Conservation (phyloP, 2,329 filamentous ascomycete species). For the Diaporthe nobilis region DNA sequence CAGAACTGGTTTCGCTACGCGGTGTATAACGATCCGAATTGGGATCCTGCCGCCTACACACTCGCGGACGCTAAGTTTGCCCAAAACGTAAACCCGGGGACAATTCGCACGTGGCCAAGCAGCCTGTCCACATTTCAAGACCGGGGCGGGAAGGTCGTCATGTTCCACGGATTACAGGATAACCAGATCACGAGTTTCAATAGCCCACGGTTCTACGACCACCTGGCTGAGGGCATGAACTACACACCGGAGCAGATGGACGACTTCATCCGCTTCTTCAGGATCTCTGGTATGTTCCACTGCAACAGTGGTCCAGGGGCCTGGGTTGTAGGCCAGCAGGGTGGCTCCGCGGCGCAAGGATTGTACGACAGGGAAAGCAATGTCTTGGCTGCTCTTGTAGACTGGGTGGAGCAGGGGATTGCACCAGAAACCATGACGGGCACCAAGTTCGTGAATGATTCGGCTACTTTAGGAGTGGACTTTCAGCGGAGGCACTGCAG, state of each 20-base stretch:
- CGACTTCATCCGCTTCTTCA: conserved; percentile 65
- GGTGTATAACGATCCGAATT: conserved; percentile 57
- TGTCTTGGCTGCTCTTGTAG: conserved; percentile 59
- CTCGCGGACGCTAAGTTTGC: conserved; percentile 52
- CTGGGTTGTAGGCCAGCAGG: conserved; percentile 48
- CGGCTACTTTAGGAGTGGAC: conserved; percentile 31
- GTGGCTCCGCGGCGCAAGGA: conserved; percentile 37
- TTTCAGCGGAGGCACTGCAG: conserved; percentile 44
- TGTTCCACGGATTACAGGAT: conserved; percentile 61
- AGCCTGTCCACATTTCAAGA: conserved; percentile 53
- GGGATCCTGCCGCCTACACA: conserved; percentile 55
- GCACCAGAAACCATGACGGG: conserved; percentile 55
- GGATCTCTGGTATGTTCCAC: conserved; percentile 66
- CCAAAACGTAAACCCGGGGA: conserved; percentile 43
- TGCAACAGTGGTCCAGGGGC: conserved; percentile 62
- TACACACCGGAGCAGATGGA: conserved; percentile 53
- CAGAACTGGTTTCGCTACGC: conserved; percentile 64
- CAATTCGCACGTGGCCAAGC: conserved; percentile 50
- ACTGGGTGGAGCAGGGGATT: conserved; percentile 60
- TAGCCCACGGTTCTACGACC: conserved; percentile 62
- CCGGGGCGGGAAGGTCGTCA: conserved; percentile 61
- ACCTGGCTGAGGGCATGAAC: conserved; percentile 59
- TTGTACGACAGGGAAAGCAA: conserved; percentile 56
- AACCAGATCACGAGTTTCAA: conserved; percentile 59
- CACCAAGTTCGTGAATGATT: conserved; percentile 41